phyloP scores from a whole-genome alignment of 1,139 yeast genomes.

The Geotrichum siamense region DNA sequence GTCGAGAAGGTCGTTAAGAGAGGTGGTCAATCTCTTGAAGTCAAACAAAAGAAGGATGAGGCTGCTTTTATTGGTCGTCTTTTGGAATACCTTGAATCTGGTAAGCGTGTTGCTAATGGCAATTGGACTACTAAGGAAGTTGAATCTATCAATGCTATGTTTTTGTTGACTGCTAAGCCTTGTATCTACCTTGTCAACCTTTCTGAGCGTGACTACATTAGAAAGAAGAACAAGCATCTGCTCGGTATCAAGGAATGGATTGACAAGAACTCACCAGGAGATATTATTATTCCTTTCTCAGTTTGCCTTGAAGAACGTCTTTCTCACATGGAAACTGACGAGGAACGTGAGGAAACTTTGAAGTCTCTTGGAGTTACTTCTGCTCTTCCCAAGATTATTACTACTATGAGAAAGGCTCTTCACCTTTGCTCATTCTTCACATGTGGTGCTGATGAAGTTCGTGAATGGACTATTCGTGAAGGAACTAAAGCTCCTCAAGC shows the following conservation, averaged over 20 bases:
- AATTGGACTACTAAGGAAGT: slow-evolving; percentile 86
- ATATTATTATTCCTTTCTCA: slow-evolving; percentile 85
- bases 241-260: slow-evolving; percentile 94
- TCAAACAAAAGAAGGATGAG: slow-evolving; percentile 90
- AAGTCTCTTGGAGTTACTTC: slow-evolving; percentile 78
- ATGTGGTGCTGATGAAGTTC: slow-evolving; percentile 81
- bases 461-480: slow-evolving; percentile 84
- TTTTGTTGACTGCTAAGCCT: slow-evolving; percentile 82
- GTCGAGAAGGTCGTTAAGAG: slow-evolving; percentile 74
- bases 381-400: slow-evolving; percentile 80
- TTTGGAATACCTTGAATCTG: slow-evolving; percentile 67
- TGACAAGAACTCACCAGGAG: slow-evolving; percentile 90
- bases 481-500: slow-evolving; percentile 85
- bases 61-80: slow-evolving; percentile 72
- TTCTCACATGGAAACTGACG: slow-evolving; percentile 81
- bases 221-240: slow-evolving; percentile 96
- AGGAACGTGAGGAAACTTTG: slow-evolving; percentile 86
- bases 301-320: slow-evolving; percentile 90
- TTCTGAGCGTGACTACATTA: slow-evolving; percentile 87
- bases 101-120: slow-evolving; percentile 88
- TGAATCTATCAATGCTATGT: slow-evolving; percentile 80
- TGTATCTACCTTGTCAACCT: slow-evolving; percentile 90
- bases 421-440: slow-evolving; percentile 81
- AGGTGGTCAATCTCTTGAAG: slow-evolving; percentile 95
- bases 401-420: slow-evolving; percentile 59